phyloP scores from a whole-genome alignment of 106 monocot genomes.

The Phalaenopsis equestris region DNA sequence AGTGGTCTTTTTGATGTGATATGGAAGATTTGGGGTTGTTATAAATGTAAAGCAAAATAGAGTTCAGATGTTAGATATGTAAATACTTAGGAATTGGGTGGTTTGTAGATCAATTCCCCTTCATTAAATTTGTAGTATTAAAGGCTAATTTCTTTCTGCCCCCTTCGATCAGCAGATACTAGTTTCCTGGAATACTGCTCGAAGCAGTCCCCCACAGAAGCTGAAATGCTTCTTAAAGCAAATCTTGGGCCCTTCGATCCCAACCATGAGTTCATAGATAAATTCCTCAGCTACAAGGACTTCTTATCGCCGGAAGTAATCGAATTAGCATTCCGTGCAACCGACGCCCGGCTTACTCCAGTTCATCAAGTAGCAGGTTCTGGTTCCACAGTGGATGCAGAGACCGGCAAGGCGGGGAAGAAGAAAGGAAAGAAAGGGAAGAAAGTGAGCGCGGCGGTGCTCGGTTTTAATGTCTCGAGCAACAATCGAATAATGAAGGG shows the following conservation, averaged over 20 bases:
- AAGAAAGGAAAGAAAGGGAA: constrained; percentile 93
- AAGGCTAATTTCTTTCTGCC: background rate
- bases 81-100: no score
- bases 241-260: constrained; percentile 73
- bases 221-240: constrained; percentile 67
- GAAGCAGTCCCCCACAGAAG: constrained; percentile 67
- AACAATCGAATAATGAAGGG: no score
- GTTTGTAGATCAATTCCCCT: no score
- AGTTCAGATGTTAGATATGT: no score
- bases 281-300: constrained; percentile 90
- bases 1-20: no score
- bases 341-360: background rate
- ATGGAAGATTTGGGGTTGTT: no score
- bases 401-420: constrained; percentile 28
- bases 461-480: constrained; percentile 33
- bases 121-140: background rate
- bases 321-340: constrained; percentile 57
- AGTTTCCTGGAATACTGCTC: constrained; percentile 79
- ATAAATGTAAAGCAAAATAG: no score
- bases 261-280: constrained; percentile 74
- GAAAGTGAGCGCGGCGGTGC: constrained; percentile 50
- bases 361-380: background rate
- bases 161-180: constrained; percentile 35
- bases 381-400: constrained; percentile 5
- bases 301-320: constrained; percentile 68